Conservation (phyloP, 768 basidiomycete species). For the Hypsizygus marmoreus region DNA sequence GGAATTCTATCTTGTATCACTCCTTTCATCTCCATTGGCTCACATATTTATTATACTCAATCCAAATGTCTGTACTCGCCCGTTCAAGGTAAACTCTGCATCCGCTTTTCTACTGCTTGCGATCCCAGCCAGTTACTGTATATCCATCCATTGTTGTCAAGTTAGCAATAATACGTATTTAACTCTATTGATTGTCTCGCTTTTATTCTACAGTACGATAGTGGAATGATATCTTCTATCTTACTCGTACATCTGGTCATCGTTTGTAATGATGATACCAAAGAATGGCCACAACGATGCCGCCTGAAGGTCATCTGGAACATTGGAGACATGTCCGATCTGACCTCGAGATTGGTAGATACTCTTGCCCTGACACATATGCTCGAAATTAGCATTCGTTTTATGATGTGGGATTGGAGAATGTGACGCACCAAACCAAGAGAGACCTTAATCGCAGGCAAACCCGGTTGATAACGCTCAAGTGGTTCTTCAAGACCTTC, state of each 20-base stretch:
- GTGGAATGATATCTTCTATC: slow-evolving; percentile 4
- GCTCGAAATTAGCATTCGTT: neutral
- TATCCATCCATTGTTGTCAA: too few species aligned
- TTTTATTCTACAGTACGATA: too few species aligned
- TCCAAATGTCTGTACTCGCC: too few species aligned
- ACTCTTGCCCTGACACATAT: slow-evolving; percentile 34
- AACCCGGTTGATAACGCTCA: slow-evolving; percentile 45
- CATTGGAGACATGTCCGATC: slow-evolving; percentile 46
- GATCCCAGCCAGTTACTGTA: too few species aligned
- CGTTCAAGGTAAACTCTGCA: too few species aligned
- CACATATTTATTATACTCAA: too few species aligned
- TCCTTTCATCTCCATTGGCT: too few species aligned
- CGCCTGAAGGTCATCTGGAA: slow-evolving; percentile 49
- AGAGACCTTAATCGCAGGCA: slow-evolving; percentile 62
- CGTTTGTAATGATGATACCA: slow-evolving; percentile 40
- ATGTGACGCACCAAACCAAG: slow-evolving; percentile 51
- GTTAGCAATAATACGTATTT: too few species aligned
- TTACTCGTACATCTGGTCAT: slow-evolving; percentile 32
- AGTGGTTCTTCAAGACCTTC: slow-evolving; percentile 27
- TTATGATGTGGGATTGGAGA: neutral
- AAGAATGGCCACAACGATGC: slow-evolving; percentile 47
- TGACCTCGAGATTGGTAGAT: slow-evolving; percentile 49
- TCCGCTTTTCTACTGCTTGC: too few species aligned
- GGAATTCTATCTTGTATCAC: too few species aligned
- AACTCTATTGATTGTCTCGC: too few species aligned